A percentile compares a stretch with the other conserved stretches of the same genome.
These are phyloP conservation scores for Termitomyces sp. DNA, from an alignment of 768 basidiomycete genomes.

Conservation along the genomic window DNA sequence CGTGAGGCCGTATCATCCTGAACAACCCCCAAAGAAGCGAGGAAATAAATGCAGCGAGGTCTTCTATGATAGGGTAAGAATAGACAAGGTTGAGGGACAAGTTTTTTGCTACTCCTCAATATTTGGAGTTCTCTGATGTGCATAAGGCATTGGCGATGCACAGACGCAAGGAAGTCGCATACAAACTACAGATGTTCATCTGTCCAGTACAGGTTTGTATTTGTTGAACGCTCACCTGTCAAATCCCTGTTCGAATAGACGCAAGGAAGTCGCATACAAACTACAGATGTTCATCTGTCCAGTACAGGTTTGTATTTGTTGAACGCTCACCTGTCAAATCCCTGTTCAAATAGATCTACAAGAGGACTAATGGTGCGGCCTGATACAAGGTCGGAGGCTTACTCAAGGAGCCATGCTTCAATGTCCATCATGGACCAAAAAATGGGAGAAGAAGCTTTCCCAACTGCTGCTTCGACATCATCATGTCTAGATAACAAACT, in stretches of 20 bases:
- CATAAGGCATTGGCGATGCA: conserved; percentile 1
- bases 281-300: too few species aligned
- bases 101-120: conserved; percentile 9
- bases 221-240: neutral
- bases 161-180: neutral
- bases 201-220: neutral
- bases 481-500: neutral
- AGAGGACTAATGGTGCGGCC: neutral
- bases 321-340: neutral
- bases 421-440: neutral
- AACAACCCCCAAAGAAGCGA: neutral
- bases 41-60: neutral
- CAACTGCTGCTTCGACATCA: neutral
- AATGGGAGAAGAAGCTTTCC: neutral
- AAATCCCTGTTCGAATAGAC: conserved; percentile 6
- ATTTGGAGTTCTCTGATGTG: neutral
- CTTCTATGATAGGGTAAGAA: conserved; percentile 31
- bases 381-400: neutral
- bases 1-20: neutral
- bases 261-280: too few species aligned
- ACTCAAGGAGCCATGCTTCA: neutral
- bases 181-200: neutral
- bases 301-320: neutral
- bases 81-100: conserved; percentile 39
- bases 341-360: conserved; percentile 5